Evolutionary conservation across 768 basidiomycete genomes (phyloP), one percentile per base, ranked within the genome.

Genomic region (Termitomyces sp.): DNA sequence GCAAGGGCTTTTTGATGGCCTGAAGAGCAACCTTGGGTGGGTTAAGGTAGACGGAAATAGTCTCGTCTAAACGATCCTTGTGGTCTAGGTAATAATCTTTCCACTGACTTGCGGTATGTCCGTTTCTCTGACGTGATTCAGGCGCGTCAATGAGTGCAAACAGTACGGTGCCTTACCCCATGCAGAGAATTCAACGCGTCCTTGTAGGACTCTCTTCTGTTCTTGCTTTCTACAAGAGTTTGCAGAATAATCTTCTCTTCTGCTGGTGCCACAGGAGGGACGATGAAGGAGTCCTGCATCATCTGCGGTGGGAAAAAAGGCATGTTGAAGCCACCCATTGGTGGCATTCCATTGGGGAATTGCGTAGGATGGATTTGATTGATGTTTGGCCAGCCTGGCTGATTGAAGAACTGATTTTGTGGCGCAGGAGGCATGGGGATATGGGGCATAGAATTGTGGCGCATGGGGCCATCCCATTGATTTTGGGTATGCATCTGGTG

Each of bases 31-130:
- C 28, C 57, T 66, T 67, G 16, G 61, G 65, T 18, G 63, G 67
- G 40, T 61, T 66, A 6, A 75, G 58, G 56, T 69, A 75, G 63
- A 69, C 67, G 18, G 68, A 67, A 59, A 79, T 73, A 68, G 71
- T 72, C 30, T 71, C 70, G 64, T 89, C 84, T 36, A 90, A 72
- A 43, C 82, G 80, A 52, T 78, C 75, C 57, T 81, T 83, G 64
- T 90, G 78, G 56, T 89, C 87, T 16, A 91, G 76, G 62, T 87
- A 91, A 66, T 89, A 89, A 63, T 91, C 89, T 65, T 90, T 90
- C 88, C 88, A 91, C 24, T 87, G 70, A 66, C 77, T 84, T 38
- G 86, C 79, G 18, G 78, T 76, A 65, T 82, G 79, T 5, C 74
- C 75, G 57, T 77, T 77, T 67, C 66, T 76, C 81, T 83, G 28